These are phyloP conservation scores for Cinnamomum chago DNA, from an alignment of 164 flowering plant species.

Conservation along the genomic window DNA sequence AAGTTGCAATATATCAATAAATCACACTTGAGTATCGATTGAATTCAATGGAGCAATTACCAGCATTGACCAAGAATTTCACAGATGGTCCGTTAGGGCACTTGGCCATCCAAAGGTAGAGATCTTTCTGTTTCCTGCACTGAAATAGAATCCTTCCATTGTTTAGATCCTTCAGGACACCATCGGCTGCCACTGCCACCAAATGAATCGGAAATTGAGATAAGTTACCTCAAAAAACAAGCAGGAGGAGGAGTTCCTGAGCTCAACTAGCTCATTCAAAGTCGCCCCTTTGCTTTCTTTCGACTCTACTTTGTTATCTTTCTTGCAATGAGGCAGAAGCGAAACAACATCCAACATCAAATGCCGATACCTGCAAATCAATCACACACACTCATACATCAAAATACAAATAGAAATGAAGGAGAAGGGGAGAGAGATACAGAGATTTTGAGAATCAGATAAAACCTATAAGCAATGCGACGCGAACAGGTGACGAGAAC, in stretches of 20 bases:
- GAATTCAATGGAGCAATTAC: constrained; percentile 27
- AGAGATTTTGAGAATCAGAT: background rate
- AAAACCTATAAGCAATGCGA: constrained; percentile 74
- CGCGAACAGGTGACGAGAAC: constrained; percentile 91
- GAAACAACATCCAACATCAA: constrained; percentile 97
- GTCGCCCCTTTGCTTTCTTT: constrained; percentile 72
- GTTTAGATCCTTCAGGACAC: too few relatives aligned
- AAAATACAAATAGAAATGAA: background rate
- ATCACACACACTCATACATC: background rate
- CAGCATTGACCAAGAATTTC: constrained; percentile 91
- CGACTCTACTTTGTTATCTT: constrained; percentile 89
- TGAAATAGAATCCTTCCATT: constrained; percentile 23
- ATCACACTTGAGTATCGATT: background rate
- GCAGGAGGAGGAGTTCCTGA: constrained; percentile 75
- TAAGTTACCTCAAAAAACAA: constrained; percentile 79
- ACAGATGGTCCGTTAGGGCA: constrained; percentile 94
- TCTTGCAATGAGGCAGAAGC: constrained; percentile 86
- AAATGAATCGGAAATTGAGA: background rate
- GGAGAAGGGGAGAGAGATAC: background rate
- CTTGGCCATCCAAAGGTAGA: constrained; percentile 94
- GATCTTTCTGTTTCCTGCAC: constrained; percentile 96
- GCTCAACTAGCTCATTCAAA: constrained; percentile 88
- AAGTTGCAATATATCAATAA: background rate
- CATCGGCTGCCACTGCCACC: too few relatives aligned
- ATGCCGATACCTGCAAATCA: constrained; percentile 69